Evolutionary conservation across 176 grass and related monocot genomes (phyloP).

Genomic region (Carex scoparia): DNA sequence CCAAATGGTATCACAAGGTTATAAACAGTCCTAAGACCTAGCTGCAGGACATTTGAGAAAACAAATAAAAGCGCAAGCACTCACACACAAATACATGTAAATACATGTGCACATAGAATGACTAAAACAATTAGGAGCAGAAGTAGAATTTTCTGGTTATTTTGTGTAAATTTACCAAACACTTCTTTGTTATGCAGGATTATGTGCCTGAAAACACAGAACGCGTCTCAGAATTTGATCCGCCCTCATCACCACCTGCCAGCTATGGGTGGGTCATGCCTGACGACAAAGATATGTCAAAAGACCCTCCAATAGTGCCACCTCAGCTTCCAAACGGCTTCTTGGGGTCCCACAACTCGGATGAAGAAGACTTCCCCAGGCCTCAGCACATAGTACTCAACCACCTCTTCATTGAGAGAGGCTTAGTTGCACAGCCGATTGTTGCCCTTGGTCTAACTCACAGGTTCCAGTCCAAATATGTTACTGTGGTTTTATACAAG

Average conservation of each 20-base stretch:
- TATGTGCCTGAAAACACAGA: slow-evolving; percentile 85
- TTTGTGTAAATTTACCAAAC: not conserved
- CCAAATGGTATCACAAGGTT: not conserved
- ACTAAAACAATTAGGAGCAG: not conserved
- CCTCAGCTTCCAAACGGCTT: slow-evolving; percentile 67
- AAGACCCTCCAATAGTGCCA: slow-evolving; percentile 82
- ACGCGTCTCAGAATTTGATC: slow-evolving; percentile 75
- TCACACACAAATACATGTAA: not conserved
- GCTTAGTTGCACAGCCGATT: slow-evolving; percentile 60
- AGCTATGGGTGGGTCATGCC: slow-evolving; percentile 72
- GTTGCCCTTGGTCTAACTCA: slow-evolving; percentile 87
- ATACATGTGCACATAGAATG: not conserved
- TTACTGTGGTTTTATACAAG: slow-evolving; percentile 87
- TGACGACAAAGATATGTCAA: slow-evolving; percentile 77
- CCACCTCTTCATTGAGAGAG: slow-evolving; percentile 95
- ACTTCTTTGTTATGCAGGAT: slow-evolving; percentile 48
- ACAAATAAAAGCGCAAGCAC: not conserved
- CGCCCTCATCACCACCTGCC: slow-evolving; percentile 63
- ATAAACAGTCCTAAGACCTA: not conserved
- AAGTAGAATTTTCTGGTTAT: not conserved
- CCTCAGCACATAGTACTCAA: slow-evolving; percentile 90
- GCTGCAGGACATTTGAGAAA: not conserved
- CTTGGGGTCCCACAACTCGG: slow-evolving; percentile 55
- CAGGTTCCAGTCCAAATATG: slow-evolving; percentile 94
- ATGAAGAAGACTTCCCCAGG: slow-evolving; percentile 50